Percentiles rank a stretch among this genome's conserved stretches.
These are phyloP conservation scores for Candida pseudofarinosa DNA, from an alignment of 805 yeast genomes.

Conservation along the genomic window DNA sequence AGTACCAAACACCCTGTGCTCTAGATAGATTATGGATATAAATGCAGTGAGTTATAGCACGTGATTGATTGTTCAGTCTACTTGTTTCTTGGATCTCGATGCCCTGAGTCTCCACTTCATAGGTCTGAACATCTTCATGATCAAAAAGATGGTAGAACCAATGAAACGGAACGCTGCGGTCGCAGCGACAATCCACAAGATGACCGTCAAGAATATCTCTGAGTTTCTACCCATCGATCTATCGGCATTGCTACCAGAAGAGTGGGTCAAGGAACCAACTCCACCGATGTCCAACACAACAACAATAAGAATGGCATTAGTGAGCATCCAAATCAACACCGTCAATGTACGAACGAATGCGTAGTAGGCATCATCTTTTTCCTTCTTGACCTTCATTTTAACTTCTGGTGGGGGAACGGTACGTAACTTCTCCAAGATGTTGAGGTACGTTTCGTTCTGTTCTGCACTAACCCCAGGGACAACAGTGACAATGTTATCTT, in stretches of 20 bases:
- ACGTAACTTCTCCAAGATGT: conserved; percentile 57
- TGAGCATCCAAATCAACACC: conserved; percentile 83
- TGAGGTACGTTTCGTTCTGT: conserved; percentile 69
- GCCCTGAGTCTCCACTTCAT: conserved; percentile 35
- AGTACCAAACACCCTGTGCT: neutral
- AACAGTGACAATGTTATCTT: conserved; percentile 38
- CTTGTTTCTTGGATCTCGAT: conserved; percentile 9
- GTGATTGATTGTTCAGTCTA: neutral
- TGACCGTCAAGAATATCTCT: conserved; percentile 70
- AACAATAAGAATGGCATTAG: conserved; percentile 78
- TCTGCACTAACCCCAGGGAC: conserved; percentile 71
- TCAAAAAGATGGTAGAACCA: conserved; percentile 64
- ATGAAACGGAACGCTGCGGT: conserved; percentile 79
- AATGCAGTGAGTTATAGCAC: too few species aligned
- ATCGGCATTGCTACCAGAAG: conserved; percentile 21
- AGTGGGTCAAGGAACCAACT: conserved; percentile 41
- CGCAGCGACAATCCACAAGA: conserved; percentile 90
- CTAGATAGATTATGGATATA: too few species aligned
- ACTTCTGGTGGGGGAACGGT: conserved; percentile 23
- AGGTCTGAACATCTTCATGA: conserved; percentile 34
- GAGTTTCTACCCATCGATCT: conserved; percentile 43
- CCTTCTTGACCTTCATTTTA: conserved; percentile 14
- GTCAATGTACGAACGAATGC: conserved; percentile 88
- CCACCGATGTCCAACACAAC: conserved; percentile 86
- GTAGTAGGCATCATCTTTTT: conserved; percentile 68